A percentile compares a stretch with the other conserved stretches of the same genome.
Evolutionary conservation across 768 basidiomycete genomes (phyloP).

Genomic region (Mycena venus): DNA sequence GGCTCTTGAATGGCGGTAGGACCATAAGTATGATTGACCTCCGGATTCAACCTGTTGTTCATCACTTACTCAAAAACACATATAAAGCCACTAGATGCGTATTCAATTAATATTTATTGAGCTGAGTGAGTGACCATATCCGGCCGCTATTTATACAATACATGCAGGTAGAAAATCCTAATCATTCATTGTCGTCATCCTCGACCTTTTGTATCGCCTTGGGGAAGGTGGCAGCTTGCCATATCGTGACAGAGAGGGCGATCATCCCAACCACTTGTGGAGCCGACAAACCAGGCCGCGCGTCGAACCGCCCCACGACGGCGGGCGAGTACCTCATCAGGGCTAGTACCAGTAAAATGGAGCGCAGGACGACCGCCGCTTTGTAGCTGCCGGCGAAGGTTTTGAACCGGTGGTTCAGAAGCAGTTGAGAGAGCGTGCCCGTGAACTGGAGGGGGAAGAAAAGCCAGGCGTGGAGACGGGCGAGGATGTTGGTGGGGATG

Average conservation of each 20-base stretch:
- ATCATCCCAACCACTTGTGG: conserved; percentile 6
- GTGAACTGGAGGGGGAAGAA: conserved; percentile 28
- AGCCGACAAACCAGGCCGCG: conserved; percentile 21
- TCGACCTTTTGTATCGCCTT: conserved; percentile 24
- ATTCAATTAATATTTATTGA: neutral
- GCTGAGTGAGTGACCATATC: neutral
- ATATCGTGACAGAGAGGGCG: neutral
- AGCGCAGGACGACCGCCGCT: conserved; percentile 4
- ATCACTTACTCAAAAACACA: no score
- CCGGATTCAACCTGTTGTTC: no score
- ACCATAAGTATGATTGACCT: no score
- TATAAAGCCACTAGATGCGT: no score
- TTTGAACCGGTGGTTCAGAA: conserved; percentile 29
- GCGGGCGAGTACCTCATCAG: conserved; percentile 16
- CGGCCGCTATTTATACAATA: neutral
- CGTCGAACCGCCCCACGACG: conserved; percentile 29
- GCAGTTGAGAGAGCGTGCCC: conserved; percentile 17
- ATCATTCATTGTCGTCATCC: conserved; percentile 31
- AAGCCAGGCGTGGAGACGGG: neutral
- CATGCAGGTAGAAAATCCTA: neutral
- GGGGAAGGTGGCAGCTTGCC: conserved; percentile 25
- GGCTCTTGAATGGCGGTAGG: no score
- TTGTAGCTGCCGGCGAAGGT: conserved; percentile 32
- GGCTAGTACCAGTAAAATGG: neutral
- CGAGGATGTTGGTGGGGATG: conserved; percentile 6